Evolutionary conservation across 352 stramenopile genomes (phyloP).

Genomic region (Stramenopiles sp.): DNA sequence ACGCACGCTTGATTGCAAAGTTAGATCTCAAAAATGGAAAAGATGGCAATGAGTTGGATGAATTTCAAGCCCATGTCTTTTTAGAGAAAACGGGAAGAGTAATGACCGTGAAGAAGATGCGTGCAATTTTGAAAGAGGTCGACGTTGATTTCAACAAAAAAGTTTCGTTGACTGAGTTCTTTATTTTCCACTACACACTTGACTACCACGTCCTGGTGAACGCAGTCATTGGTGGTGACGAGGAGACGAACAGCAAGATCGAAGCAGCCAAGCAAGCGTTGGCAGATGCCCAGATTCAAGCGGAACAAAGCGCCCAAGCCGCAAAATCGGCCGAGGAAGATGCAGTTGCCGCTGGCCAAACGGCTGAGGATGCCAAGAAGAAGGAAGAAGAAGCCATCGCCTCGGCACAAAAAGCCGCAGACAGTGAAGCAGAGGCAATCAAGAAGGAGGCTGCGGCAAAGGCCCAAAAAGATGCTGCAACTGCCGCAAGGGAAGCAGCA

Average conservation of each 20-base stretch:
- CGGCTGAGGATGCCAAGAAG: constrained; percentile 18
- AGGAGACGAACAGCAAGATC: constrained; percentile 3
- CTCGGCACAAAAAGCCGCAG: constrained; percentile 13
- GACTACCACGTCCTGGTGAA: constrained; percentile 26
- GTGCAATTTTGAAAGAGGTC: constrained; percentile 22
- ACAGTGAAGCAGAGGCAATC: not conserved
- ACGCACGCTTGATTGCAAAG: not conserved
- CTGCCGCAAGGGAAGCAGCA: constrained; percentile 14
- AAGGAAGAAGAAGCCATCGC: constrained; percentile 18
- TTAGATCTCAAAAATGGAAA: constrained; percentile 9
- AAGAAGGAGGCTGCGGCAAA: constrained; percentile 14
- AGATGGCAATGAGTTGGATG: constrained; percentile 21
- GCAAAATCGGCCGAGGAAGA: constrained; percentile 16
- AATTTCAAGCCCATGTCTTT: constrained; percentile 24
- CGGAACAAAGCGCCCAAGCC: constrained; percentile 13
- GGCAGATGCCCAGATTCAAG: constrained; percentile 16
- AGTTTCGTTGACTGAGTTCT: constrained; percentile 26
- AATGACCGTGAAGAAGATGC: constrained; percentile 27
- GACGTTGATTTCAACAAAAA: constrained; percentile 30
- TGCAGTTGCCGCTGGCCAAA: constrained; percentile 18
- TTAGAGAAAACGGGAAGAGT: constrained; percentile 18
- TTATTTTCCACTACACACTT: constrained; percentile 25
- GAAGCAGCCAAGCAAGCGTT: constrained; percentile 4
- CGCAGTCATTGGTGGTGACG: constrained; percentile 16
- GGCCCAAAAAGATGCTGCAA: no score